Base-by-base conservation (phyloP, 768 basidiomycete genomes). In the Inosperma sp. region DNA sequence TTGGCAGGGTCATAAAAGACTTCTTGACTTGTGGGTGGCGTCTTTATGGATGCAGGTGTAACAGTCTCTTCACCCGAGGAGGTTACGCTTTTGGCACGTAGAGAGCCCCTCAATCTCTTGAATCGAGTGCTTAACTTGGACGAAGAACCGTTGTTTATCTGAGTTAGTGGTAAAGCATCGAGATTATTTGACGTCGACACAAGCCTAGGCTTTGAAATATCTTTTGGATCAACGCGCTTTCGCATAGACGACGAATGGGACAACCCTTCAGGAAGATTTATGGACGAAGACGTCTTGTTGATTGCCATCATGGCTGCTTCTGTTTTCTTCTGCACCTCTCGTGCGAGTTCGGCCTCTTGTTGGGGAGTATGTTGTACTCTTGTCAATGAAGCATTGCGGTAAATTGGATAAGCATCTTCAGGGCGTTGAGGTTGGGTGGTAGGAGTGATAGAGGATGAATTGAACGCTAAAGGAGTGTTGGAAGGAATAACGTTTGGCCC, bases 41-140 rank as follows among this genome's bases (percentile, higher is more conserved):
- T 68, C 42, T 71, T 72, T 22, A 65, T 43, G 2, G 72, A 40
- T 29, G 77, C 68, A 52, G 67, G 70, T 7, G 78, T 67, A 7
- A 73, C 70, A 13, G 72, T 60, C 51, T 87, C 85, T 17, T 80
- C 79, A 17, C 65, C 69, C 22, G 68, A 72, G 10, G 71, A 60
- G 14, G 67, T 57, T n/a, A 69, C 57, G 31, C 70, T 62, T 50
- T 75, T 77, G 23, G 80, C 71, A 35, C 84, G 77, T 51, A 91
- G 69, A 0, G 85, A 84, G 44, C 86, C 79, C 46, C 83, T 75
- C 41, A 92, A 68, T 60, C 78, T 83, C 66, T 80, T 84, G 72
- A 92, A 81, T 19, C 87, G 81, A 33, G 82, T 80, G 37, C 85
- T 83, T 52, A 91, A 76, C 63, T 80, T 86, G 1, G 79, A 79